Evolutionary conservation across 306 rosid species (phyloP).

Genomic region (Dicorynia guianensis): DNA sequence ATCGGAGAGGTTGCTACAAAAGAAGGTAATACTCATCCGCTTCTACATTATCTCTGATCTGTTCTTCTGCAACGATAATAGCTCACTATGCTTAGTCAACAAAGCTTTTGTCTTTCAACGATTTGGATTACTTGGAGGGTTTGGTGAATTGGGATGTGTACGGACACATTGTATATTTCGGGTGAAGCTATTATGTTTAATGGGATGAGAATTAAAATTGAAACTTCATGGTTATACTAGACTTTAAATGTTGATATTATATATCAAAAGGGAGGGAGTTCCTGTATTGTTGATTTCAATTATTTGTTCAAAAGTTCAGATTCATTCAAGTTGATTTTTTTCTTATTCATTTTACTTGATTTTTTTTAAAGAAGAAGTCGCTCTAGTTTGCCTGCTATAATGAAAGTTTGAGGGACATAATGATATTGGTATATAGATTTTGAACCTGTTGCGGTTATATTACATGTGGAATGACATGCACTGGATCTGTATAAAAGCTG

Average conservation of each 20-base stretch:
- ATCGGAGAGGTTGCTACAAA: conserved; percentile 75
- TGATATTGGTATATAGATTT: background rate
- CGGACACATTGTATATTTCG: conserved; percentile 30
- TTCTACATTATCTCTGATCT: conserved; percentile 13
- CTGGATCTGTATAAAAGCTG: background rate
- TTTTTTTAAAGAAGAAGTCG: no score
- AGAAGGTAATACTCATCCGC: conserved; percentile 57
- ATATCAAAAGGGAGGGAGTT: background rate
- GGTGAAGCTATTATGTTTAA: background rate
- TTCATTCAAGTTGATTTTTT: background rate
- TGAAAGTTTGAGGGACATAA: no score
- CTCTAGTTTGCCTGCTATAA: no score
- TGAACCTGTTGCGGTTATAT: background rate
- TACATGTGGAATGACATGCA: conserved; percentile 33
- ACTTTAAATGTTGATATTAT: background rate
- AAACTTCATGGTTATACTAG: background rate
- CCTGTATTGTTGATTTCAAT: background rate
- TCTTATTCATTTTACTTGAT: no score
- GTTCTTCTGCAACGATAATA: background rate
- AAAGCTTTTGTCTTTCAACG: background rate
- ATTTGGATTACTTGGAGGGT: conserved; percentile 12
- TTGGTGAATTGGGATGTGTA: conserved; percentile 37
- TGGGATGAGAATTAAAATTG: background rate
- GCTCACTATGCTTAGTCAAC: background rate
- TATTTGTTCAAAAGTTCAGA: background rate